phyloP scores from a whole-genome alignment of 768 basidiomycete species.

The Boletellus ananas region DNA sequence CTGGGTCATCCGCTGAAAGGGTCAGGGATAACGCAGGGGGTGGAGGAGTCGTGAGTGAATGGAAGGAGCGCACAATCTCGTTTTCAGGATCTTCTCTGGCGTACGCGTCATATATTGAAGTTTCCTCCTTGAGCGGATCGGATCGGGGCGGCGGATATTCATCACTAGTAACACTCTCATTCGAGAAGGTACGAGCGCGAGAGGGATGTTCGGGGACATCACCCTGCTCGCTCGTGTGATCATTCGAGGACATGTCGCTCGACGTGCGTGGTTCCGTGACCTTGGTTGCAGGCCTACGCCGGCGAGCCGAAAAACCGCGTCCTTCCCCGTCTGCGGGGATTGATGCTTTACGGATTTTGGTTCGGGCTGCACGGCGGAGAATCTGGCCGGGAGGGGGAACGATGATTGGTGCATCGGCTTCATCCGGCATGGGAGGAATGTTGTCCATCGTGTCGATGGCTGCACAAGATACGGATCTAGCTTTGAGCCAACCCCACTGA shows the following conservation, averaged over 20 bases:
- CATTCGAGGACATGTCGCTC: conserved; percentile 60
- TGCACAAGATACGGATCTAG: conserved; percentile 27
- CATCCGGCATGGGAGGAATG: conserved; percentile 66
- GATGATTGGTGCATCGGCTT: conserved; percentile 88
- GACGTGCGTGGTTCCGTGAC: conserved; percentile 52
- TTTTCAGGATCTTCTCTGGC: conserved; percentile 53
- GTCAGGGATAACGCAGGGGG: conserved; percentile 25
- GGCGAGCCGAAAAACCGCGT: conserved; percentile 63
- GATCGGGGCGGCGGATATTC: conserved; percentile 46
- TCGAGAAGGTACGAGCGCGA: conserved; percentile 35
- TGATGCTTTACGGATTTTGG: conserved; percentile 88
- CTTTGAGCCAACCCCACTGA: conserved; percentile 19
- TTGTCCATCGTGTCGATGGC: conserved; percentile 67
- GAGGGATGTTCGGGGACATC: conserved; percentile 42
- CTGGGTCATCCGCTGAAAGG: conserved; percentile 15
- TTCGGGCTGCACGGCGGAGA: conserved; percentile 86
- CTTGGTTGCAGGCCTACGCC: conserved; percentile 27
- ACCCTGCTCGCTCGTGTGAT: conserved; percentile 56
- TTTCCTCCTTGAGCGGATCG: conserved; percentile 78
- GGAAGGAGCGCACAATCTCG: conserved; percentile 21
- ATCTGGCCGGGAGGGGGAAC: conserved; percentile 81
- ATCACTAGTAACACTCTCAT: conserved; percentile 36
- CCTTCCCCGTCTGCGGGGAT: conserved; percentile 74
- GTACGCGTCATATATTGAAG: conserved; percentile 84
- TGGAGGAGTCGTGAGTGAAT: conserved; percentile 16